Evolutionary conservation across 805 yeast species (phyloP), one percentile per base, ranked within the genome.

Genomic region (Nakazawaea molendinolei): DNA sequence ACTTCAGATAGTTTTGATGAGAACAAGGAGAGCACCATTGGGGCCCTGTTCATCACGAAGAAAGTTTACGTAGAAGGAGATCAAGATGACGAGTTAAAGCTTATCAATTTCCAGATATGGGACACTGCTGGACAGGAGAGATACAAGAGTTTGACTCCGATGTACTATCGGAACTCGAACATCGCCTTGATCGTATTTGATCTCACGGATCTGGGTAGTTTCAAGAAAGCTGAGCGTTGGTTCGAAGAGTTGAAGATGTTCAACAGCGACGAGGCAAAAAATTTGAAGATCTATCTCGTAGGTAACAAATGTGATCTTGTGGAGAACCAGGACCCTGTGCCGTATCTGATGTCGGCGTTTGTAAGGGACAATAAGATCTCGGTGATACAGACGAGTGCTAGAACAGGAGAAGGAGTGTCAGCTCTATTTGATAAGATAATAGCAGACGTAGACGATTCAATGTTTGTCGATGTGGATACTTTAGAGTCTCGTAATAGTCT

Each of bases 81-180:
- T 12, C 53, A 49, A 7, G 46, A 44, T 4, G 48, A 53, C 3
- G 17, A 10, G n/a, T 6, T 21, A 8, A 56, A 44, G 16, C 42
- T 54, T 27, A 49, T 70, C 21, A 77, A 74, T 48, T 68, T 79
- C 47, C 86, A 80, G 50, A 77, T 80, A 35, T 80, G 92, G 95
- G 98, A 90, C 55, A 90, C 98, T 10, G 98, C 98, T 0, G 98
- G 98, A 18, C 98, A 83, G 54, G 94, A 83, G 53, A 65, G 94
- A 33, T 84, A 84, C 63, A 84, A 81, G 50, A 78, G 86, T 14
- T 59, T 83, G 43, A 87, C 92, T 0, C 92, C 94, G 13, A 78
- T 84, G 79, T 83, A 84, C 53, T 83, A 84, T 51, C 62, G 94
- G 37, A 82, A 84, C 48, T 80, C 92, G 1, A 76, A 83, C 50